These are phyloP conservation scores for Rauvolfia tetraphylla DNA, from an alignment of 257 asterid genomes.

Conservation along the genomic window DNA sequence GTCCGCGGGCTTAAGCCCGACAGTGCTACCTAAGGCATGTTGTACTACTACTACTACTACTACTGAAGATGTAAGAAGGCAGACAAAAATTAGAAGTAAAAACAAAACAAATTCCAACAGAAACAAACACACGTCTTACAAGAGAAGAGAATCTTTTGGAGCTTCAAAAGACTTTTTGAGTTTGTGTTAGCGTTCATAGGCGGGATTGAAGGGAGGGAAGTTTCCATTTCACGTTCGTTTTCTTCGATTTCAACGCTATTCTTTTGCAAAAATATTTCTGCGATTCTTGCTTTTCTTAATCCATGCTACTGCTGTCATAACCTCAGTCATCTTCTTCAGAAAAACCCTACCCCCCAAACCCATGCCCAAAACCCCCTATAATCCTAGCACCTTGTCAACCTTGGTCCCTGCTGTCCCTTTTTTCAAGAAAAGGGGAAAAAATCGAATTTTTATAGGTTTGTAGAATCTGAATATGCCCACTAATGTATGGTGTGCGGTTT, in stretches of 20 bases:
- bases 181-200: not conserved
- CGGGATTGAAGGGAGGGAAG: not conserved
- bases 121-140: not conserved
- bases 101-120: not conserved
- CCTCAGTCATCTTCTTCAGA: not conserved
- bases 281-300: not conserved
- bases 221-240: not conserved
- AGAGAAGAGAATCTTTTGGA: conserved; percentile 2
- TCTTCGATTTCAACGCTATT: conserved; percentile 10
- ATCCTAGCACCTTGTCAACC: not conserved
- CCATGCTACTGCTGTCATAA: too few species aligned
- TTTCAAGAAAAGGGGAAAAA: not conserved
- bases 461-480: not conserved
- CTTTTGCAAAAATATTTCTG: not conserved
- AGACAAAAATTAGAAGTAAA: not conserved
- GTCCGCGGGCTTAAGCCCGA: too few species aligned
- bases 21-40: too few species aligned
- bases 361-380: not conserved
- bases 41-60: too few species aligned
- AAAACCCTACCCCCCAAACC: not conserved
- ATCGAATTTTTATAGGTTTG: not conserved
- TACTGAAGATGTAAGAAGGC: not conserved
- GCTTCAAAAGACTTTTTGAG: not conserved
- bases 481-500: not conserved
- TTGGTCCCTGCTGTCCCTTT: not conserved